These are phyloP conservation scores for Penicillium cataractarum DNA, from an alignment of 495 filamentous ascomycete genomes.

Conservation along the genomic window DNA sequence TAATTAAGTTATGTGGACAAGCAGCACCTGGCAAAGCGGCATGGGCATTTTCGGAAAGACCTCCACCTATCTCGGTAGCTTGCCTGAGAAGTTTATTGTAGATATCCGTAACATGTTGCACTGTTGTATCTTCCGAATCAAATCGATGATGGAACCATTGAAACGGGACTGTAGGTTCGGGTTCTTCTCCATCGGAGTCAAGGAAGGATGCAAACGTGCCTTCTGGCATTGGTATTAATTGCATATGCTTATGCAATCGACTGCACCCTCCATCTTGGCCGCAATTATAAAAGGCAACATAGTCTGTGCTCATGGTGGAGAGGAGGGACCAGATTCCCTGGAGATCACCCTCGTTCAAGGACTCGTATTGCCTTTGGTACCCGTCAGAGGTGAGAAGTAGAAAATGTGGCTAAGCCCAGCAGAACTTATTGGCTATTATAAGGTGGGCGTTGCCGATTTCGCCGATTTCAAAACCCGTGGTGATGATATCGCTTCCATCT, in stretches of 20 bases:
- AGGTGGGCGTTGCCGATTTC: constrained; percentile 1
- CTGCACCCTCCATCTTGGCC: constrained; percentile 5
- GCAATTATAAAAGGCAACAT: constrained; percentile 4
- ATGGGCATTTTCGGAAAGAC: not conserved
- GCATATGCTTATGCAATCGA: constrained; percentile 4
- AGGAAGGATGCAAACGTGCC: constrained; percentile 4
- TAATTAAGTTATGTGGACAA: not conserved
- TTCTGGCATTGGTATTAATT: not conserved
- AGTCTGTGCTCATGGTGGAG: not conserved
- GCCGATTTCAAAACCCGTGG: constrained; percentile 2
- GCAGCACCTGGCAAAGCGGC: not conserved
- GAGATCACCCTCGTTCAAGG: not conserved
- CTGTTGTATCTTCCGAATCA: not conserved
- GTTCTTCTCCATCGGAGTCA: not conserved
- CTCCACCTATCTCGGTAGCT: not conserved
- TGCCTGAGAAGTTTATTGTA: not conserved
- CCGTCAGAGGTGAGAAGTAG: not conserved
- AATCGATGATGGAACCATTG: not conserved
- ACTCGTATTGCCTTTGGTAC: not conserved
- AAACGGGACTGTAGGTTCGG: not conserved
- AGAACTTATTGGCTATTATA: not conserved
- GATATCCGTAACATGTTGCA: not conserved
- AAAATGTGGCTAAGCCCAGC: constrained; percentile 1
- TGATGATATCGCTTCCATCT: constrained; percentile 4
- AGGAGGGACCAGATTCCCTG: not conserved